phyloP scores from a whole-genome alignment of 2,329 filamentous ascomycete genomes.

The Hymenoscyphus repandus region DNA sequence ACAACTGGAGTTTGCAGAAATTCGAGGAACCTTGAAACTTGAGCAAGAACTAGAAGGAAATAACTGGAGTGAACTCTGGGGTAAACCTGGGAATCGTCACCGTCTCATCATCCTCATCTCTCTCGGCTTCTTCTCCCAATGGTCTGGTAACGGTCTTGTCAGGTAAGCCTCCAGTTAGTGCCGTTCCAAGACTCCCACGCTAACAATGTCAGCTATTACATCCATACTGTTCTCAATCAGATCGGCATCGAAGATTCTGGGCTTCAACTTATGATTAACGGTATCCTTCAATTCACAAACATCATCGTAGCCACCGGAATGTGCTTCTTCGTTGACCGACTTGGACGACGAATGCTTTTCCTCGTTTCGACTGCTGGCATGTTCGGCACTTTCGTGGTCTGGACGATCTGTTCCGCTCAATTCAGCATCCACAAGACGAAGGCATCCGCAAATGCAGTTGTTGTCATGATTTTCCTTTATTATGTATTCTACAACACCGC shows the following conservation, averaged over 20 bases:
- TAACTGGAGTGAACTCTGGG: constrained; percentile 42
- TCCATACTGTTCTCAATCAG: constrained; percentile 33
- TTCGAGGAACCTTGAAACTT: constrained; percentile 38
- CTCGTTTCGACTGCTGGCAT: constrained; percentile 23
- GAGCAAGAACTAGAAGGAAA: constrained; percentile 42
- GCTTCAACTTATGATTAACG: constrained; percentile 35
- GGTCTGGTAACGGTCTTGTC: constrained; percentile 49
- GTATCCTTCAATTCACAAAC: constrained; percentile 20
- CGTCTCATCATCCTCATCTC: constrained; percentile 47
- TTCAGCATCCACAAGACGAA: constrained; percentile 14
- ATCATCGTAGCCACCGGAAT: constrained; percentile 23
- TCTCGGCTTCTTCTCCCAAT: constrained; percentile 52
- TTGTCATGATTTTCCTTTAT: constrained; percentile 46
- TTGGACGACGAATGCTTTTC: constrained; percentile 26
- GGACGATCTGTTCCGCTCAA: constrained; percentile 25
- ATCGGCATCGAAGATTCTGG: constrained; percentile 34
- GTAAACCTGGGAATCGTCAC: constrained; percentile 49
- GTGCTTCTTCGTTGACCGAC: constrained; percentile 28
- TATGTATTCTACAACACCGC: constrained; percentile 38
- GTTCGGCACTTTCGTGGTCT: constrained; percentile 29
- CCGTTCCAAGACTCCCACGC: neutral
- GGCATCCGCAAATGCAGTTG: constrained; percentile 23
- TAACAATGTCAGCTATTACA: constrained; percentile 30
- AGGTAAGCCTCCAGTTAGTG: constrained; percentile 3
- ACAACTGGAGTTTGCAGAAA: constrained; percentile 38